A percentile compares a stretch with the other conserved stretches of the same genome.
Evolutionary conservation across 257 asterid genomes (phyloP).

Genomic region (Schizonepeta tenuifolia): DNA sequence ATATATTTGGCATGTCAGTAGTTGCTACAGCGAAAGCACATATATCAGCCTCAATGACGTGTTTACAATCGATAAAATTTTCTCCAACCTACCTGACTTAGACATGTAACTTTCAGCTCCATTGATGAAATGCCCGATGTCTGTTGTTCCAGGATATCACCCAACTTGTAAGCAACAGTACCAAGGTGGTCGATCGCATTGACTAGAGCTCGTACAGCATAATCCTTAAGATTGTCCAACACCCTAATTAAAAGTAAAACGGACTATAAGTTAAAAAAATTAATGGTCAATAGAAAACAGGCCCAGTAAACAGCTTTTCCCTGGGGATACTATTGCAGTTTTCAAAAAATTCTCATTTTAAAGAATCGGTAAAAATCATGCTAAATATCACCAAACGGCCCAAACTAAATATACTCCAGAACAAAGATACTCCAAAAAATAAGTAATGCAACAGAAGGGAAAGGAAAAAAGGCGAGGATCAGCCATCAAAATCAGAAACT

Average conservation of each 20-base stretch:
- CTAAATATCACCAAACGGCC: not conserved
- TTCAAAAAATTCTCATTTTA: constrained; percentile 15
- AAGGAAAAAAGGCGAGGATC: no score
- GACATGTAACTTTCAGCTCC: constrained; percentile 69
- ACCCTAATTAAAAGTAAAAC: constrained; percentile 58
- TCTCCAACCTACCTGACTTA: constrained; percentile 69
- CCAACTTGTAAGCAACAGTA: constrained; percentile 94
- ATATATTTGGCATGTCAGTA: constrained; percentile 77
- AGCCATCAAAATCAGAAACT: no score
- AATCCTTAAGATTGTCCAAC: constrained; percentile 90
- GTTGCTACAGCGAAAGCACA: constrained; percentile 51
- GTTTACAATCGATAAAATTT: constrained; percentile 24
- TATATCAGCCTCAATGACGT: constrained; percentile 36
- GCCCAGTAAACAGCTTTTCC: not conserved
- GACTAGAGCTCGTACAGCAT: constrained; percentile 90
- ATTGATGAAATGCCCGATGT: constrained; percentile 62
- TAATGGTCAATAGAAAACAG: constrained; percentile 6
- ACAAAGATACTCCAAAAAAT: no score
- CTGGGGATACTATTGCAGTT: not conserved
- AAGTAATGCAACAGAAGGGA: no score
- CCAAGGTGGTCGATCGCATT: constrained; percentile 99
- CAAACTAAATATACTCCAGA: constrained; percentile 18
- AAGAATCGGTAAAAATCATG: constrained; percentile 11
- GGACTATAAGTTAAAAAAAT: constrained; percentile 16
- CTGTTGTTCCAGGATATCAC: constrained; percentile 87